Percentiles rank a stretch among this genome's conserved stretches.
Evolutionary conservation across 192 early-diverging fungal species (phyloP).

Genomic region (Coemansia sp.): DNA sequence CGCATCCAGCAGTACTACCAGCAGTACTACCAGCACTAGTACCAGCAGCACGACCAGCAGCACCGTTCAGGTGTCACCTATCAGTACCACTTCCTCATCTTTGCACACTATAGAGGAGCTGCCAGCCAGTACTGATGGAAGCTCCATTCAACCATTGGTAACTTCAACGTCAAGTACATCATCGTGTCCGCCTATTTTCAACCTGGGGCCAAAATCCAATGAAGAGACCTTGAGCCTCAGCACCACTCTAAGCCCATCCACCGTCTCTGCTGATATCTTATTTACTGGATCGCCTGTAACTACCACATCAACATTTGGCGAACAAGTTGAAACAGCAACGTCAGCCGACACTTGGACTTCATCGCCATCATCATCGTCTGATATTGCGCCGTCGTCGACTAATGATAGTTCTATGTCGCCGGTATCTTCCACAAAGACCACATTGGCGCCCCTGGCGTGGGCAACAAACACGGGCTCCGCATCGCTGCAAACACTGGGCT

Average conservation of each 20-base stretch:
- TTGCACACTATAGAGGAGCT: neutral
- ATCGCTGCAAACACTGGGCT: conserved; percentile 22
- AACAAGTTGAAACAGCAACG: neutral
- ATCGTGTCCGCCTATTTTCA: neutral
- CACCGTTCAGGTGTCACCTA: neutral
- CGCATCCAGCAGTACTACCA: neutral
- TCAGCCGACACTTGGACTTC: neutral
- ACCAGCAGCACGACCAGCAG: neutral
- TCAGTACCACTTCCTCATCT: neutral
- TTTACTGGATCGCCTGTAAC: neutral
- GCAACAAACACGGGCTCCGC: neutral
- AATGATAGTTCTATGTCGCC: neutral
- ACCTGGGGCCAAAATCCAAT: neutral
- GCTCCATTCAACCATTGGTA: neutral
- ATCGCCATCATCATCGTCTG: neutral
- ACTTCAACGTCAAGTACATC: neutral
- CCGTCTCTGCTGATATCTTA: conserved; percentile 1
- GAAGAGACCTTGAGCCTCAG: neutral
- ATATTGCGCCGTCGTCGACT: neutral
- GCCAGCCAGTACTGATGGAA: neutral
- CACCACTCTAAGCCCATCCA: neutral
- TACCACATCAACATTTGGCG: neutral
- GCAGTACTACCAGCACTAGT: neutral
- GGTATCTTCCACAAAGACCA: neutral
- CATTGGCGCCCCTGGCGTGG: neutral